phyloP scores from a whole-genome alignment of 495 filamentous ascomycete species.

The Neurospora tetrasperma region DNA sequence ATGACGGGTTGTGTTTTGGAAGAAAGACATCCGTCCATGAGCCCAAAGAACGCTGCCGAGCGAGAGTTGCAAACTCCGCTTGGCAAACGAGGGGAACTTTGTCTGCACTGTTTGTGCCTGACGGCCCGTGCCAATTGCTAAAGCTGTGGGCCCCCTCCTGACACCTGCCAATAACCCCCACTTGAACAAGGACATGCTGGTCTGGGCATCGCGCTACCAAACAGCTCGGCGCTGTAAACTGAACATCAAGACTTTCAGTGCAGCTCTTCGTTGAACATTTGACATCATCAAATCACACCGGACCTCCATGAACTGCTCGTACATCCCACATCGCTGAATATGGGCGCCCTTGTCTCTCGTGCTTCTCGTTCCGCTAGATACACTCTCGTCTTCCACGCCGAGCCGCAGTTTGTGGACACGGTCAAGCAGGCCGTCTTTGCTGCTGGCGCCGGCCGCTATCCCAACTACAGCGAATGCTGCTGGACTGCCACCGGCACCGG shows the following conservation, averaged over 20 bases:
- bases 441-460: constrained; percentile 52
- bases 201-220: background rate
- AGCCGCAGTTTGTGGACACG: constrained; percentile 33
- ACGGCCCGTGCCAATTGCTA: background rate
- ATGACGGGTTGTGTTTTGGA: too few relatives aligned
- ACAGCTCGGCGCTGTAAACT: background rate
- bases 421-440: constrained; percentile 54
- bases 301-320: background rate
- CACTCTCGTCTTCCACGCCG: constrained; percentile 49
- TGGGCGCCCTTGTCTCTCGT: background rate
- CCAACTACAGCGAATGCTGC: constrained; percentile 53
- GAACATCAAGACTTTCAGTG: background rate
- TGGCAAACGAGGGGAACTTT: background rate
- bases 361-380: constrained; percentile 9
- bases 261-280: background rate
- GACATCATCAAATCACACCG: background rate
- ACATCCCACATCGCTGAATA: background rate
- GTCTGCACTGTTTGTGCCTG: background rate
- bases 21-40: too few relatives aligned
- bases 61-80: background rate
- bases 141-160: background rate
- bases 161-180: background rate
- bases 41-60: too few relatives aligned
- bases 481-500: constrained; percentile 45
- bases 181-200: background rate